Conservation (phyloP, 192 early-diverging fungal genomes). For the Linnemannia zychae region DNA sequence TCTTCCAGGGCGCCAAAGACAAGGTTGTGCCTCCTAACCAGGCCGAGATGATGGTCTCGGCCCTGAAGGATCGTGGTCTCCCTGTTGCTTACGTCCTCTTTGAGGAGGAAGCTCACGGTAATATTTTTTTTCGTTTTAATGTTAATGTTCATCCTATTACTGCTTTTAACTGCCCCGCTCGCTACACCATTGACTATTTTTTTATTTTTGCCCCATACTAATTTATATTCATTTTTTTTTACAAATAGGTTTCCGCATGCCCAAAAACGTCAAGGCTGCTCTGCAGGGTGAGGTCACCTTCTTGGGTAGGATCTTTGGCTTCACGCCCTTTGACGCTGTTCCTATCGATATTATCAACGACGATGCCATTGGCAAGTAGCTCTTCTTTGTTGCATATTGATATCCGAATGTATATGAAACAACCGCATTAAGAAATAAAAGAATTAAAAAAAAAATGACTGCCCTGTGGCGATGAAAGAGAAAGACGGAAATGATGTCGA, state of each 20-base stretch:
- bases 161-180: constrained; percentile 21
- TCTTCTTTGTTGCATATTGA: neutral
- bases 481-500: too few relatives aligned
- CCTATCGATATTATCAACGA: constrained; percentile 47
- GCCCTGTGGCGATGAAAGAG: too few relatives aligned
- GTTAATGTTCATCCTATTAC: neutral
- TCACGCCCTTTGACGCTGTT: constrained; percentile 65
- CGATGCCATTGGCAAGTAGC: constrained; percentile 35
- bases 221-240: neutral
- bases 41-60: constrained; percentile 78
- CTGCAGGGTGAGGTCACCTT: constrained; percentile 78
- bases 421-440: too few relatives aligned
- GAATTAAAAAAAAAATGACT: too few relatives aligned
- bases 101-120: constrained; percentile 77
- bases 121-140: neutral
- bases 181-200: constrained; percentile 13
- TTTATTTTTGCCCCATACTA: neutral
- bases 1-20: constrained; percentile 83
- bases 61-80: constrained; percentile 71
- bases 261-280: constrained; percentile 73
- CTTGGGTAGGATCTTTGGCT: constrained; percentile 76
- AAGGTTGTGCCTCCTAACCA: constrained; percentile 84
- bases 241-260: constrained; percentile 70
- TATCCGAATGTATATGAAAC: neutral
- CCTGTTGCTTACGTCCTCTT: constrained; percentile 72